Conservation (phyloP, 2,329 filamentous ascomycete species). For the Boeremia exigua region DNA sequence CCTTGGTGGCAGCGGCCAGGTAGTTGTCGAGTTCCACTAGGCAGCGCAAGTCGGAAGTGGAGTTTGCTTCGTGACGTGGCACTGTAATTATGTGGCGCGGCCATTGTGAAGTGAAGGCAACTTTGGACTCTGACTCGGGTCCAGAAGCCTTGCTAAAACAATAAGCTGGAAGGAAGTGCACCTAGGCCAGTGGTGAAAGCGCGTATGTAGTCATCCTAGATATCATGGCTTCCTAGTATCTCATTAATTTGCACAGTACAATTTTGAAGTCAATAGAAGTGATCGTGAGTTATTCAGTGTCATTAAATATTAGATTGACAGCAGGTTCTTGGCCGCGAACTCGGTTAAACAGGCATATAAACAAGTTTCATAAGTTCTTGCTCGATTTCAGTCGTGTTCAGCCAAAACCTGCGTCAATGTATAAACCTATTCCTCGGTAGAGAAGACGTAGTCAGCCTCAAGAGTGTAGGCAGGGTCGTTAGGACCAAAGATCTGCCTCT, state of each 20-base stretch:
- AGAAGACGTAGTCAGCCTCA: conserved; percentile 55
- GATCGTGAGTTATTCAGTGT: not conserved
- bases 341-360: not conserved
- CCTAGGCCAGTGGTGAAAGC: too few species aligned
- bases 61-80: not conserved
- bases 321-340: not conserved
- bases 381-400: not conserved
- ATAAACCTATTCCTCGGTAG: conserved; percentile 28
- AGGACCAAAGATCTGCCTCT: conserved; percentile 58
- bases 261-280: not conserved
- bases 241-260: too few species aligned
- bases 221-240: too few species aligned
- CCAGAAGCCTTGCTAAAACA: too few species aligned
- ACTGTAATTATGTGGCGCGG: not conserved
- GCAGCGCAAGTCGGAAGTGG: too few species aligned
- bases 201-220: too few species aligned
- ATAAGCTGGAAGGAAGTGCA: too few species aligned
- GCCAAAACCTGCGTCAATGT: not conserved
- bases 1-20: not conserved
- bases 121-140: not conserved
- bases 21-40: too few species aligned
- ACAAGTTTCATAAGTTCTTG: not conserved
- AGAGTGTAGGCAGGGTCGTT: conserved; percentile 52
- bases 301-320: conserved; percentile 14
- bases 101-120: conserved; percentile 8